Evolutionary conservation across 306 rosid genomes (phyloP).

Genomic region (Castanopsis chinensis): DNA sequence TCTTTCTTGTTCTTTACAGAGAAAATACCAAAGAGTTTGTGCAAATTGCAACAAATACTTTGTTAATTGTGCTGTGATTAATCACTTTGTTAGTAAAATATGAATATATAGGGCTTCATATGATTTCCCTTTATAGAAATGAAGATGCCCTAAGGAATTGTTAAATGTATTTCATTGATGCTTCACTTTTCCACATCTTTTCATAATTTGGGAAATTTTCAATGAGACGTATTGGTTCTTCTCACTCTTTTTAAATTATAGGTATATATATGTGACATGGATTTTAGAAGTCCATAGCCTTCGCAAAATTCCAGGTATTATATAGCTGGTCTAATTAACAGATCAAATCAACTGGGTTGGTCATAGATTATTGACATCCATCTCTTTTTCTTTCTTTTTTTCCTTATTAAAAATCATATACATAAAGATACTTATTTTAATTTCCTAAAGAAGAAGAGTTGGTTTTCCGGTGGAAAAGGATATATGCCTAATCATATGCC

Average conservation of each 20-base stretch:
- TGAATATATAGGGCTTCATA: constrained; percentile 17
- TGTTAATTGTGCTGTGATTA: constrained; percentile 37
- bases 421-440: no score
- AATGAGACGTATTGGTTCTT: constrained; percentile 26
- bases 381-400: no score
- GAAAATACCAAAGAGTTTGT: constrained; percentile 54
- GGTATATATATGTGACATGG: not conserved
- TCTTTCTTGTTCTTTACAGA: constrained; percentile 36
- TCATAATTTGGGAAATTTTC: constrained; percentile 25
- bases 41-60: constrained; percentile 53
- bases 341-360: not conserved
- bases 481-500: not conserved
- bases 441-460: not conserved
- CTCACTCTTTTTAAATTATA: constrained; percentile 22
- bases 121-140: constrained; percentile 30
- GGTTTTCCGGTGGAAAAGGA: not conserved
- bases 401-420: no score
- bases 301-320: not conserved
- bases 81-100: constrained; percentile 25
- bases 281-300: not conserved
- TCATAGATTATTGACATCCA: no score
- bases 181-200: constrained; percentile 35
- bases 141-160: constrained; percentile 24
- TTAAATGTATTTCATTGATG: constrained; percentile 6
- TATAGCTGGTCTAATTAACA: not conserved